Percentiles rank a stretch among this genome's conserved stretches.
Conservation (phyloP, 352 stramenopile species). For the Phytophthora hibernalis region DNA sequence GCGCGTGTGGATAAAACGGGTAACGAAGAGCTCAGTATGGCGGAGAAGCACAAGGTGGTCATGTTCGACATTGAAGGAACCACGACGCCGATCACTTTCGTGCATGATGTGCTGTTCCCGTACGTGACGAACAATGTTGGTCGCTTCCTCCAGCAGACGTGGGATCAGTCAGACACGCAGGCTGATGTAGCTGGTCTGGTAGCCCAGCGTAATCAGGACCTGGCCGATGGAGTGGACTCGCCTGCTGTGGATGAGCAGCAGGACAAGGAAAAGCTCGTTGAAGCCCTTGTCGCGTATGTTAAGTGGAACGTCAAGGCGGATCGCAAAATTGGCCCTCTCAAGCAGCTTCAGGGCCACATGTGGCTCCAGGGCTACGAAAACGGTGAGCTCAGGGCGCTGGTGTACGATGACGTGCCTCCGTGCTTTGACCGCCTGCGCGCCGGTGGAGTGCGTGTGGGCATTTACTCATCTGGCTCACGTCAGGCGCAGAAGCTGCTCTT, state of each 20-base stretch:
- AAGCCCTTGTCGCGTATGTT: constrained; percentile 58
- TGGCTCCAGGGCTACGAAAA: constrained; percentile 89
- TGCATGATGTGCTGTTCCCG: constrained; percentile 95
- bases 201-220: constrained; percentile 54
- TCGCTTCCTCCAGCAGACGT: constrained; percentile 68
- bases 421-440: constrained; percentile 85
- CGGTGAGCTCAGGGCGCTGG: constrained; percentile 86
- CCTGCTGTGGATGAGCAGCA: constrained; percentile 27
- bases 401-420: constrained; percentile 92
- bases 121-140: constrained; percentile 80
- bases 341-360: constrained; percentile 92
- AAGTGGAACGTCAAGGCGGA: constrained; percentile 79
- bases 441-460: constrained; percentile 84
- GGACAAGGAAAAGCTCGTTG: constrained; percentile 40
- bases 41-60: constrained; percentile 91
- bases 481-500: constrained; percentile 90
- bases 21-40: constrained; percentile 44
- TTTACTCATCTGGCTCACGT: constrained; percentile 94
- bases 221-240: constrained; percentile 39
- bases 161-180: constrained; percentile 54
- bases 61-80: constrained; percentile 97
- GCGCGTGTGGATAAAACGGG: constrained; percentile 31
- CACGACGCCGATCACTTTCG: constrained; percentile 96
- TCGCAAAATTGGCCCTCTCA: constrained; percentile 90
- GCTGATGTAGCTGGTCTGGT: constrained; percentile 55